These are phyloP conservation scores for Scedosporium aurantiacum DNA, from an alignment of 2,329 filamentous ascomycete species.

Conservation along the genomic window DNA sequence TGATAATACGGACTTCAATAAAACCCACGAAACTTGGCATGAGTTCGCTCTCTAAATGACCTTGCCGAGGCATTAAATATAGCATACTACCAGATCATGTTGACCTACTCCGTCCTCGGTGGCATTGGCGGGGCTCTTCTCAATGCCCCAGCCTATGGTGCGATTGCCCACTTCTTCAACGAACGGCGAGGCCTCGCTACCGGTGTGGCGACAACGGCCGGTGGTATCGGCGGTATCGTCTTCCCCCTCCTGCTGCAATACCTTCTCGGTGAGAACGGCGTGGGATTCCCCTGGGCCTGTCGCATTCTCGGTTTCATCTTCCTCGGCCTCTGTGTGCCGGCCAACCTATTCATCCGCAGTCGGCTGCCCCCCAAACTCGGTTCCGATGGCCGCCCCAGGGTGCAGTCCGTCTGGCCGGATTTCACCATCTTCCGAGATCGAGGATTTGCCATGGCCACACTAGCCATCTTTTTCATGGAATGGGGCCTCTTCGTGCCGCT, in stretches of 20 bases:
- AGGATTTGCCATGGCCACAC: constrained; percentile 47
- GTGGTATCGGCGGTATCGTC: constrained; percentile 55
- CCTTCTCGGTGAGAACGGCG: constrained; percentile 29
- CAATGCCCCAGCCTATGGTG: constrained; percentile 65
- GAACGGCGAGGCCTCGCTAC: constrained; percentile 62
- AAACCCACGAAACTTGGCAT: no score
- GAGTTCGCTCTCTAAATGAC: no score
- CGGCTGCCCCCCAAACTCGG: constrained; percentile 38
- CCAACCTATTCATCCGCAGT: constrained; percentile 37
- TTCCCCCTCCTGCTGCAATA: constrained; percentile 41
- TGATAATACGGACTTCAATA: not conserved
- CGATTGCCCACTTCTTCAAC: constrained; percentile 71
- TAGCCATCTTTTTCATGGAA: constrained; percentile 59
- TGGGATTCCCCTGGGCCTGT: constrained; percentile 39
- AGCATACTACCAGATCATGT: constrained; percentile 70
- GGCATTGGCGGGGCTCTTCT: constrained; percentile 65
- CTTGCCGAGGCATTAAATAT: not conserved
- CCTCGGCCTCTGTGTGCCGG: constrained; percentile 32
- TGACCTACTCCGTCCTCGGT: constrained; percentile 58
- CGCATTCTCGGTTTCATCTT: constrained; percentile 40
- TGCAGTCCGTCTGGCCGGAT: constrained; percentile 41
- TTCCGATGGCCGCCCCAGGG: constrained; percentile 3
- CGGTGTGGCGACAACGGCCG: constrained; percentile 60
- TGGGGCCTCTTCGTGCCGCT: constrained; percentile 64
- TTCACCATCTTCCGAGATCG: constrained; percentile 49